Base-by-base conservation (phyloP, 164 flowering plant species). In the Dillenia suffruticosa region DNA sequence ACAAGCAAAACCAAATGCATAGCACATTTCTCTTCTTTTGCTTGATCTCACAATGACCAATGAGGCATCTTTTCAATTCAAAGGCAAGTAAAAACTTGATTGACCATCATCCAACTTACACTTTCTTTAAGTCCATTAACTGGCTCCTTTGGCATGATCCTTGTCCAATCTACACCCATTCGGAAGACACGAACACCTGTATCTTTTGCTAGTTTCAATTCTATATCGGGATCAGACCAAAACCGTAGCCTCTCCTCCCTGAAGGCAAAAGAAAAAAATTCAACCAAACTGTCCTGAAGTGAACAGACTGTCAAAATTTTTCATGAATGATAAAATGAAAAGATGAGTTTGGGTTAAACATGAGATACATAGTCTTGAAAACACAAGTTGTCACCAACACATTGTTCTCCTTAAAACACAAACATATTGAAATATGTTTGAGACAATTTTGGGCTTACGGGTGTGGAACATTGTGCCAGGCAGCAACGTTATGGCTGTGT, bases 211-310 rank as follows among this genome's bases (percentile, higher is more conserved):
- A 94, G 74, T 72, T 86, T 83, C 70, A 91, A 59, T 63, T 94
- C 99, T 14, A 80, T 86, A 68, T 94, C 99, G 70, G 99, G 99
- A 71, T 94, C 96, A 64, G 99, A 89, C 99, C 99, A 94, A 85
- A 94, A 94, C 69, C 86, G 79, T 50, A 94, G 72, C 75, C 99
- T 84, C 80, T 94, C 95, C 73, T 89, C 86, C 79, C 99, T 91
- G 82, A 70, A 74, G 83, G n/a, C 22, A 61, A 62, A 46, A 43
- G 14, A 65, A 74, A 44, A 58, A 51, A 66, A 32, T 60, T 59
- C 54, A 76, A 46, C 22, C 12, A 44, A 65, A 10, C 12, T 62
- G 53, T 24, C 17, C 56, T 24, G 51, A 32, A 46, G 40, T 17
- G 56, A 61, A 46, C 48, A 51, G 24, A 8, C 22, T 19, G 1